Percentiles rank a stretch among this genome's conserved stretches.
Conservation (phyloP, 306 rosid genomes). For the Argentina anserina region DNA sequence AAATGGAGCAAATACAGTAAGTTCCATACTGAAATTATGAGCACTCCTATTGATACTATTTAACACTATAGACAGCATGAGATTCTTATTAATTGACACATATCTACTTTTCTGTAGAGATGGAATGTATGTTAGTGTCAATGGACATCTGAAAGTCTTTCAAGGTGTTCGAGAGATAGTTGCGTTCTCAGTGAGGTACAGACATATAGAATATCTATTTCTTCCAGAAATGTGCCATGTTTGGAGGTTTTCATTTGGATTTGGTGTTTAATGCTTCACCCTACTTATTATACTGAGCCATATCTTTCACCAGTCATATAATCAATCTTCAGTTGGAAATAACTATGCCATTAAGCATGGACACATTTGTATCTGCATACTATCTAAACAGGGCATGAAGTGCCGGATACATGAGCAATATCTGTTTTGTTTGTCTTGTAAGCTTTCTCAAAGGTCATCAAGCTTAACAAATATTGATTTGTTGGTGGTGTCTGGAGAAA, state of each 20-base stretch:
- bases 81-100: not conserved
- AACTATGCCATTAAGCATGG: not conserved
- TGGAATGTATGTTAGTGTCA: conserved; percentile 63
- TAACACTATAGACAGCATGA: not conserved
- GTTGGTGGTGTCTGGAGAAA: not conserved
- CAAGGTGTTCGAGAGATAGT: conserved; percentile 63
- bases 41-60: not conserved
- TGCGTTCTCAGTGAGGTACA: conserved; percentile 81
- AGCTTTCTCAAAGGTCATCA: not conserved
- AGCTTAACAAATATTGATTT: not conserved
- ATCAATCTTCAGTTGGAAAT: not conserved
- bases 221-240: conserved; percentile 1
- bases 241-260: not conserved
- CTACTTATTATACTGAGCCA: not conserved
- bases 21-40: conserved; percentile 21
- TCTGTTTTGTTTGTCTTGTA: not conserved
- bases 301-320: not conserved
- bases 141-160: conserved; percentile 77
- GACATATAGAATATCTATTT: not conserved
- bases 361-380: not conserved
- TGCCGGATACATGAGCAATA: not conserved
- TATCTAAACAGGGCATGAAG: not conserved
- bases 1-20: conserved; percentile 76
- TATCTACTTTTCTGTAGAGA: conserved; percentile 33
- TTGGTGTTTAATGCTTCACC: not conserved